Percentiles rank a stretch among this genome's conserved stretches.
phyloP scores from a whole-genome alignment of 192 early-diverging fungal genomes.

The Backusella luteola region DNA sequence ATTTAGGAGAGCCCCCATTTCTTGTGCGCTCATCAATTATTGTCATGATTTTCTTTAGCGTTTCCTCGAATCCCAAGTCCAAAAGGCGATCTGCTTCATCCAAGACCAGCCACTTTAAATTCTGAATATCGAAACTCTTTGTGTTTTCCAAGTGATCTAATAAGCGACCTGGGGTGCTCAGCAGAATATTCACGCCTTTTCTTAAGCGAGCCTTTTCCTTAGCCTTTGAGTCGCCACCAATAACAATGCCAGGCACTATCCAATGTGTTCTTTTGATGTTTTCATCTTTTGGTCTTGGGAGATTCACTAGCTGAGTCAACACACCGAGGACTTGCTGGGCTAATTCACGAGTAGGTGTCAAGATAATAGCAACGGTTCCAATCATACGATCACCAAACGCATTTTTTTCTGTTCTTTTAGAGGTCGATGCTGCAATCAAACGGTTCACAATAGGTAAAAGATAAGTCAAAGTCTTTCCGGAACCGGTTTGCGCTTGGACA shows the following conservation, averaged over 20 bases:
- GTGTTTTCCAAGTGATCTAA: conserved; percentile 86
- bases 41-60: conserved; percentile 65
- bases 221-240: conserved; percentile 79
- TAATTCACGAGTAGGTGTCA: conserved; percentile 97
- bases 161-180: conserved; percentile 94
- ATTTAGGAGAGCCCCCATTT: conserved; percentile 26
- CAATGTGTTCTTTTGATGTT: conserved; percentile 57
- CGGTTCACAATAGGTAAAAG: conserved; percentile 90
- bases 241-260: conserved; percentile 82
- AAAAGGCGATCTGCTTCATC: conserved; percentile 98
- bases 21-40: conserved; percentile 56
- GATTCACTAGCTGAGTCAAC: conserved; percentile 64
- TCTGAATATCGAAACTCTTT: conserved; percentile 76
- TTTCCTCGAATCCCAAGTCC: conserved; percentile 90
- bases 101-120: conserved; percentile 93
- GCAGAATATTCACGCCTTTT: conserved; percentile 88
- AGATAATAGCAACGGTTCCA: conserved; percentile 89
- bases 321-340: conserved; percentile 92
- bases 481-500: conserved; percentile 95
- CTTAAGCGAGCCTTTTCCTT: conserved; percentile 79
- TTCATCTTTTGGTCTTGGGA: conserved; percentile 45
- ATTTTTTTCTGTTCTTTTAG: conserved; percentile 28
- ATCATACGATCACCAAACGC: conserved; percentile 55
- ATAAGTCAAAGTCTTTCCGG: conserved; percentile 96
- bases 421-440: conserved; percentile 65